A percentile compares a stretch with the other conserved stretches of the same genome.
phyloP scores from a whole-genome alignment of 2,329 filamentous ascomycete species.

The Eurotiales sp. region DNA sequence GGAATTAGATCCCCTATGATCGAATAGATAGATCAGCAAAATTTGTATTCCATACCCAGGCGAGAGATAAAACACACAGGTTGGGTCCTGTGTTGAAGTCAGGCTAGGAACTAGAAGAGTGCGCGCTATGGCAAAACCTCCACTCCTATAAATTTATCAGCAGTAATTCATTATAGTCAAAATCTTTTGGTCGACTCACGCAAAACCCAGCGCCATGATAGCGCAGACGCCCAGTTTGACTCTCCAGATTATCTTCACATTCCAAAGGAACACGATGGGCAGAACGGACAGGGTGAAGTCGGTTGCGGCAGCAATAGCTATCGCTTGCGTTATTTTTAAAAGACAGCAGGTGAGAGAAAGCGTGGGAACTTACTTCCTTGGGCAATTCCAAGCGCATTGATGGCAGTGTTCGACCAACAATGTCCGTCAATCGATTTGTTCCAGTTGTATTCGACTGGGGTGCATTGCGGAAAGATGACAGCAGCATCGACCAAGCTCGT shows the following conservation, averaged over 20 bases:
- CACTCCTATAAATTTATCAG: constrained; percentile 4
- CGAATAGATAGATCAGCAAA: neutral
- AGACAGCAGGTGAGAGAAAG: neutral
- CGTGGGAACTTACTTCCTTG: constrained; percentile 4
- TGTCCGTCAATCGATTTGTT: constrained; percentile 9
- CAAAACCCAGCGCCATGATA: constrained; percentile 13
- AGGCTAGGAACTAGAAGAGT: constrained; percentile 10
- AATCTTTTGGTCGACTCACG: neutral
- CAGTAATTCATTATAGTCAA: neutral
- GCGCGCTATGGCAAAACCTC: constrained; percentile 10
- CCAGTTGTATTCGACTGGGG: constrained; percentile 10
- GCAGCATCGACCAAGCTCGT: constrained; percentile 13
- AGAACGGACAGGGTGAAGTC: constrained; percentile 10
- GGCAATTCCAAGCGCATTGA: constrained; percentile 11
- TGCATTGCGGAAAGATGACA: constrained; percentile 13
- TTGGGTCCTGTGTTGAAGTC: constrained; percentile 8
- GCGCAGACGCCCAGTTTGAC: constrained; percentile 11
- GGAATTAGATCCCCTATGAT: constrained; percentile 5
- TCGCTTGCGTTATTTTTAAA: neutral
- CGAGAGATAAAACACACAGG: constrained; percentile 1
- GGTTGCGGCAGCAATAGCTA: constrained; percentile 12
- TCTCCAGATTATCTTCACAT: constrained; percentile 9
- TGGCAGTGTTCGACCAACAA: constrained; percentile 12
- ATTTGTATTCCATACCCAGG: neutral
- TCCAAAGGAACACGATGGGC: constrained; percentile 11